phyloP scores from a whole-genome alignment of 225 moss, liverwort and hornwort genomes.

The Anthoceros angustus region DNA sequence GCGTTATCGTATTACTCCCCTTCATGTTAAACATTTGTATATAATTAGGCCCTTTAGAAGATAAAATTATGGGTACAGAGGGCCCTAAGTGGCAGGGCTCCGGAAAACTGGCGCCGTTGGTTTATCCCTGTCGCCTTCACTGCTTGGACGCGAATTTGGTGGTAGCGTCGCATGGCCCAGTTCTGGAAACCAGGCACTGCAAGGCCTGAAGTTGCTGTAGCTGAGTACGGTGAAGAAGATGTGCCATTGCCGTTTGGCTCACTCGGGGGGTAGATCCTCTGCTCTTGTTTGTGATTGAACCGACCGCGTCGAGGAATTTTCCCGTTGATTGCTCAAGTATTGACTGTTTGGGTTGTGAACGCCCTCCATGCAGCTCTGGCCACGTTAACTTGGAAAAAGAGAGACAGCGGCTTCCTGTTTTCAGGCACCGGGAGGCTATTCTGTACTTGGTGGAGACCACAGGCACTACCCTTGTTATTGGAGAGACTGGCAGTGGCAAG shows the following conservation, averaged over 20 bases:
- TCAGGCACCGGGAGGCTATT: constrained; percentile 59
- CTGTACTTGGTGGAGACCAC: constrained; percentile 83
- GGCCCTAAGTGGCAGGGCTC: neutral
- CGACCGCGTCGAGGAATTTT: neutral
- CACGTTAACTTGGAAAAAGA: constrained; percentile 49
- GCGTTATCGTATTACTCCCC: no score
- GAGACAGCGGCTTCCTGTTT: constrained; percentile 70
- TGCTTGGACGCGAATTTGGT: neutral
- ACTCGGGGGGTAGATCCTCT: neutral
- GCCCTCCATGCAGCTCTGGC: constrained; percentile 18
- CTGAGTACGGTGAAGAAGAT: constrained; percentile 34
- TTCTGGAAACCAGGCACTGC: constrained; percentile 44
- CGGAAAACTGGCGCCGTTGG: neutral
- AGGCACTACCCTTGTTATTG: constrained; percentile 67
- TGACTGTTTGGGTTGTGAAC: neutral
- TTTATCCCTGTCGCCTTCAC: neutral
- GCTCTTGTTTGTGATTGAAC: neutral
- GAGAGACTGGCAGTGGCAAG: constrained; percentile 96
- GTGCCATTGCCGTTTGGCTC: constrained; percentile 13
- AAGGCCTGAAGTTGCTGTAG: constrained; percentile 23
- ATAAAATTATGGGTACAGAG: no score
- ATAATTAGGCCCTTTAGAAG: no score
- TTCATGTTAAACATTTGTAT: no score
- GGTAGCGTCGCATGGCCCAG: neutral
- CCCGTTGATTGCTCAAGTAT: neutral